Evolutionary conservation across 306 rosid genomes (phyloP).

Genomic region (Rosa multiflora): DNA sequence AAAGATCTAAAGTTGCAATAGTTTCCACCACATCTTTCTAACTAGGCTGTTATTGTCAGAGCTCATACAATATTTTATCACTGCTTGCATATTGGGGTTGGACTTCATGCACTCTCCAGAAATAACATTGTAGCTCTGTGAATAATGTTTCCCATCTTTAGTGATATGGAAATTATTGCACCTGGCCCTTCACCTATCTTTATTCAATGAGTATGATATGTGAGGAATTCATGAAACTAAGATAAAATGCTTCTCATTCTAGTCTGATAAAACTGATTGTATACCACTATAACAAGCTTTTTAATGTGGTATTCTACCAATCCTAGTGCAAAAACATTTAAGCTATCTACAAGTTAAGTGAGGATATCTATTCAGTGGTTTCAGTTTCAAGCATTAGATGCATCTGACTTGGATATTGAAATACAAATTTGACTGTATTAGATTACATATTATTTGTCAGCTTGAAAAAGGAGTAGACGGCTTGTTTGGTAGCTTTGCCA

Average conservation of each 20-base stretch:
- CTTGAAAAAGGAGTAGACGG: constrained; percentile 99
- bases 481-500: constrained; percentile 91
- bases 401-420: constrained; percentile 13
- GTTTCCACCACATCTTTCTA: neutral
- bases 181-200: neutral
- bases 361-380: constrained; percentile 1
- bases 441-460: constrained; percentile 44
- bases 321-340: neutral
- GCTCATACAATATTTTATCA: neutral
- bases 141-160: neutral
- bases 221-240: neutral
- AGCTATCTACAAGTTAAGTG: neutral
- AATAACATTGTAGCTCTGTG: neutral
- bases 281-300: neutral
- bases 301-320: neutral
- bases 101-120: neutral
- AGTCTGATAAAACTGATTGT: neutral
- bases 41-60: constrained; percentile 11
- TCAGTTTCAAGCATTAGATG: neutral
- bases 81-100: neutral
- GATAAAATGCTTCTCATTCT: constrained; percentile 5
- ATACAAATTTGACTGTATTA: constrained; percentile 15
- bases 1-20: neutral
- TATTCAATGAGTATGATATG: neutral
- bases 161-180: neutral